phyloP scores from a whole-genome alignment of 306 rosid genomes.

The Quercus dentata region DNA sequence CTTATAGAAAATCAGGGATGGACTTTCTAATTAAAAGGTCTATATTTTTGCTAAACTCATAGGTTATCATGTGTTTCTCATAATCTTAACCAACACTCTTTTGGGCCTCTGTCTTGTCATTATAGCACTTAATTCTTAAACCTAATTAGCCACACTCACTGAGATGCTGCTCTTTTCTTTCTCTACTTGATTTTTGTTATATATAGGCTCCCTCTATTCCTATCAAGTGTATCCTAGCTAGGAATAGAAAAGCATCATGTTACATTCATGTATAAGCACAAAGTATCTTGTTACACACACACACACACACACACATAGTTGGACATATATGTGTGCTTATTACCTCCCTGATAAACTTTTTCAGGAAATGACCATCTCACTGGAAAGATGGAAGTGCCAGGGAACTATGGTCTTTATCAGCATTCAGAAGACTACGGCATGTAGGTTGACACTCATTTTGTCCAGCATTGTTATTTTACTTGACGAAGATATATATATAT shows the following conservation, averaged over 20 bases:
- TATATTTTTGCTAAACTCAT: background rate
- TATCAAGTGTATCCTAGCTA: background rate
- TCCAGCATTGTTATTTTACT: background rate
- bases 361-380: constrained; percentile 61
- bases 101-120: background rate
- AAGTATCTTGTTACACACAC: background rate
- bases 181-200: background rate
- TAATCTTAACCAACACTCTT: background rate
- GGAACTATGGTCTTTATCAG: constrained; percentile 51
- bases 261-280: background rate
- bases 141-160: background rate
- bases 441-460: constrained; percentile 41
- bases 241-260: background rate
- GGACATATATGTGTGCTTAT: too few relatives aligned
- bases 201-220: background rate
- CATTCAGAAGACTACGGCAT: constrained; percentile 55
- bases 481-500: background rate
- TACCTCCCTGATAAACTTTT: background rate
- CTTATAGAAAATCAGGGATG: background rate
- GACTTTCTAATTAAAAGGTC: background rate
- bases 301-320: background rate
- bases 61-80: background rate
- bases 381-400: constrained; percentile 66
- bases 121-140: background rate
- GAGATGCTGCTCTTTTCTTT: background rate